phyloP scores from a whole-genome alignment of 495 filamentous ascomycete genomes.

The Jackrogersella multiformis region DNA sequence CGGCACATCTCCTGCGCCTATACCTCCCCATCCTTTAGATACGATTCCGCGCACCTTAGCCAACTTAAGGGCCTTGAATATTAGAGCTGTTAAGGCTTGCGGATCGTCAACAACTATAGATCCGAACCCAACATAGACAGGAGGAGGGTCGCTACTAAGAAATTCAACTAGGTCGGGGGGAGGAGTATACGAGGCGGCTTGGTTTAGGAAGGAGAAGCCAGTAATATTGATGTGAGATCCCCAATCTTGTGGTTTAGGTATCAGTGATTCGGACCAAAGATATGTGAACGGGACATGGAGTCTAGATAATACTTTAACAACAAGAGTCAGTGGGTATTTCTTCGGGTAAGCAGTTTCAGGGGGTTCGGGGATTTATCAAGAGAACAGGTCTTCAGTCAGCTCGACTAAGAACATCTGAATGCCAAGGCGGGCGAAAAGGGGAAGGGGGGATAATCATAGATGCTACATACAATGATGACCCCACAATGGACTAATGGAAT shows the following conservation, averaged over 20 bases:
- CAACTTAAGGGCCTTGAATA: conserved; percentile 63
- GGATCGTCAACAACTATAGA: conserved; percentile 72
- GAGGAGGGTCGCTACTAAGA: conserved; percentile 61
- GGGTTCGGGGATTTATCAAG: too few species aligned
- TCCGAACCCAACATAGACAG: conserved; percentile 75
- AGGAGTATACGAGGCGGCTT: conserved; percentile 61
- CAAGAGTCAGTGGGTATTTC: too few species aligned
- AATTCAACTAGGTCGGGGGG: conserved; percentile 61
- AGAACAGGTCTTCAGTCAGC: too few species aligned
- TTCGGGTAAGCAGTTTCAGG: too few species aligned
- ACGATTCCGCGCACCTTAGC: conserved; percentile 66
- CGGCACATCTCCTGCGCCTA: conserved; percentile 53
- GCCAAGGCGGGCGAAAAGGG: too few species aligned
- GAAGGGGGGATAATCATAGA: too few species aligned
- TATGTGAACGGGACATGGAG: conserved; percentile 66
- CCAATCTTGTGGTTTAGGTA: conserved; percentile 72
- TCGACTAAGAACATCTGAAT: too few species aligned
- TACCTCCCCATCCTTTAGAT: conserved; percentile 70
- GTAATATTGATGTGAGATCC: conserved; percentile 65
- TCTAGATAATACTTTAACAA: conserved; percentile 55
- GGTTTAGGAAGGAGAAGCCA: conserved; percentile 67
- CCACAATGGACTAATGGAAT: conserved; percentile 67
- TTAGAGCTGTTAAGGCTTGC: conserved; percentile 58
- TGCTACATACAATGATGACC: conserved; percentile 43
- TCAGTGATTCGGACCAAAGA: conserved; percentile 69